Evolutionary conservation across 345 rosid genomes (phyloP).

Genomic region (Gossypium raimondii): DNA sequence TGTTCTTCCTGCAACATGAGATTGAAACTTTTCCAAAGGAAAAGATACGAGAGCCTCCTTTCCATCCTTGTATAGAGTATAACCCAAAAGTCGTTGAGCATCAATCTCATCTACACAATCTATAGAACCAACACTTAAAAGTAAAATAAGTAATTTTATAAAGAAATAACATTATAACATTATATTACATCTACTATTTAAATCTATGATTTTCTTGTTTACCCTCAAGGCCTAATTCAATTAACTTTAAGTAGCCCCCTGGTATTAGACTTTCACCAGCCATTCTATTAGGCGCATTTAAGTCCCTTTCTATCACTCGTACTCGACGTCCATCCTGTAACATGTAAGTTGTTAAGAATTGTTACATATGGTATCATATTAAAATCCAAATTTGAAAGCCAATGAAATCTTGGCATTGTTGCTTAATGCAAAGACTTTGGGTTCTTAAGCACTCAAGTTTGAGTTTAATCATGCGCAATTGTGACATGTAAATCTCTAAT

Average conservation of each 20-base stretch:
- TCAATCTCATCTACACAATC: conserved; percentile 57
- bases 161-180: background rate
- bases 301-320: conserved; percentile 26
- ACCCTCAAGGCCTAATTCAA: conserved; percentile 28
- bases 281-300: conserved; percentile 24
- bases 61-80: conserved; percentile 50
- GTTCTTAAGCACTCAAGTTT: too few species aligned
- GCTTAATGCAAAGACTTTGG: too few species aligned
- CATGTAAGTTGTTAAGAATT: background rate
- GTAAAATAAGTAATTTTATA: background rate
- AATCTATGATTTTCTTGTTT: background rate
- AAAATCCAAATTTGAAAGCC: too few species aligned
- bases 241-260: conserved; percentile 25
- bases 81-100: conserved; percentile 48
- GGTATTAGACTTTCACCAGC: conserved; percentile 26
- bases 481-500: too few species aligned
- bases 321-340: conserved; percentile 28
- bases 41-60: conserved; percentile 26
- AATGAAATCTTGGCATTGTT: too few species aligned
- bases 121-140: background rate
- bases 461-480: too few species aligned
- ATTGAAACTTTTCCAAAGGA: conserved; percentile 37
- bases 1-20: conserved; percentile 43
- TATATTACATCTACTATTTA: background rate
- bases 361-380: too few species aligned